Evolutionary conservation across 2,329 filamentous ascomycete species (phyloP), one percentile per base, ranked within the genome.

Genomic region (Colletotrichum shisoi): DNA sequence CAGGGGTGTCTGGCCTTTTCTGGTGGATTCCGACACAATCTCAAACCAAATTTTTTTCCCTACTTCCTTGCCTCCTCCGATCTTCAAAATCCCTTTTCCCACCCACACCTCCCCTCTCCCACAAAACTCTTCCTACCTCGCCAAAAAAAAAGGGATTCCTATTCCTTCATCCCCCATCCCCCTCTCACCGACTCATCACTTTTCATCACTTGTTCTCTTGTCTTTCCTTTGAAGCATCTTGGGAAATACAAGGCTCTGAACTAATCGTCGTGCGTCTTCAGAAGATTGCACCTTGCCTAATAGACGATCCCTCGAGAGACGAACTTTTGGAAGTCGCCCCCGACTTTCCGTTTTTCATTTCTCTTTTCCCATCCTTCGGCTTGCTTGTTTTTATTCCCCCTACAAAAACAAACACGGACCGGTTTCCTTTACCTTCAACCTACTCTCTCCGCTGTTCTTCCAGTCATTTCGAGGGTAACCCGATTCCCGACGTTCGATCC

Each of bases 201-300:
- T 57, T 58, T 69, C 69, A 67, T 67, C 68, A 70, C 54, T 65
- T 69, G 77, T 77, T 79, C 76, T 74, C 79, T 81, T 75, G 77
- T 80, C 76, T 76, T 79, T 81, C 77, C 79, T 81, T 81, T 80
- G 79, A 81, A 80, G 77, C 78, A 79, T 78, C 75, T 77, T 77
- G 75, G 79, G 76, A 77, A 72, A 73, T 73, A 64, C 64, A 67
- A 64, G 65, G 57, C 62, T 44, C 56, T 46, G 70, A 71, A 63
- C 49, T 70, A 68, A 70, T 68, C 57, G 56, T 58, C 39, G 68
- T 70, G 68, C 69, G 59, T 54, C 60, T 21, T 62, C 24, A 69
- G 69, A 67, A 71, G 68, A 57, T 27, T 63, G 51, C 62, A 59
- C 61, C 31, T 46, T 67, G 58, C 64, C 63, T 72, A 75, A 59